Evolutionary conservation across 164 flowering plant species (phyloP), one percentile per base, ranked within the genome.

Genomic region (Vitis rupestris): DNA sequence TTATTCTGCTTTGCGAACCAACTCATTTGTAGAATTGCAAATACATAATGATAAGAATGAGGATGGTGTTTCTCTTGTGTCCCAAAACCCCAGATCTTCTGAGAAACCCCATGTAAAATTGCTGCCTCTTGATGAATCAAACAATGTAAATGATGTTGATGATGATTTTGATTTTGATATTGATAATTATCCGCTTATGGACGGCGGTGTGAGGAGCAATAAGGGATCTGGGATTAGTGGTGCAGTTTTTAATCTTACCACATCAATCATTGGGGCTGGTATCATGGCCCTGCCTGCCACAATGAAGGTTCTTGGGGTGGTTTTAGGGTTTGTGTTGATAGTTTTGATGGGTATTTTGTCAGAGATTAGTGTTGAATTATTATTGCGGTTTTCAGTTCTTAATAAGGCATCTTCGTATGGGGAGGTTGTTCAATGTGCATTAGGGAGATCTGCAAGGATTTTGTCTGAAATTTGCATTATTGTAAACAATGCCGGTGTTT

Each of bases 251-350:
- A 96, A 96, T 53, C 88, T 96, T 47, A 77, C 97, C 3, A 96
- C 99, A 0, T 74, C 98, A 6, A 84, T 96, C n/a, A 84, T 93
- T 60, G 98, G 99, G 7, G 98, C 98, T 15, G 99, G 99, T n/a
- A 87, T 96, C 58, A 96, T 96, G 99, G 98, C 99, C 54, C 80
- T 96, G 54, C 99, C 99, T 2, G 99, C 99, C 30, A 81, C 97
- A 47, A 91, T 93, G 99, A 92, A 90, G 70, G 96, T 93, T 51
- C 78, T 96, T n/a, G 99, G 99, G 8, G 19, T 96, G 64, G 79
- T 80, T 68, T 31, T 84, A 10, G 99, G 99, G 59, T 62, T 87
- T 70, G 61, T 84, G 7, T 71, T 89, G 85, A 93, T 96, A 3
- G 8, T 92, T 23, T 57, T 92, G 71, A 92, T 93, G 80, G 98